Percentiles rank a stretch among this genome's conserved stretches.
Evolutionary conservation across 2,329 filamentous ascomycete species (phyloP).

Genomic region (Rhexocercosporidium sp.): DNA sequence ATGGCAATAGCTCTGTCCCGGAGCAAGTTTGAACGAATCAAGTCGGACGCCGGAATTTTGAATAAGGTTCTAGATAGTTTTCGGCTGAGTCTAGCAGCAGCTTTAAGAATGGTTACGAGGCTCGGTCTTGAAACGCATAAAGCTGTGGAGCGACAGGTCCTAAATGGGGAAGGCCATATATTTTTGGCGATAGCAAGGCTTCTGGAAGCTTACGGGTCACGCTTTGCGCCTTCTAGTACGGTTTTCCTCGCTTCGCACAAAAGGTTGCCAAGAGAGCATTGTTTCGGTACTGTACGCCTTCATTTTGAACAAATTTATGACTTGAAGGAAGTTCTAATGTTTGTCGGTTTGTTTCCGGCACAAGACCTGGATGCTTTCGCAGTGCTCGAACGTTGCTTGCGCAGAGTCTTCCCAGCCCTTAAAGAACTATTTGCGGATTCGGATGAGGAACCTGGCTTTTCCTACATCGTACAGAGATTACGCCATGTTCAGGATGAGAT

Average conservation of each 20-base stretch:
- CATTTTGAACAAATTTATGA: conserved; percentile 4
- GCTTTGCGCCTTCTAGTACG: conserved; percentile 4
- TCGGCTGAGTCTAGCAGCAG: not conserved
- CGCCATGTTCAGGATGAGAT: conserved; percentile 5
- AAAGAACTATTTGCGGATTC: not conserved
- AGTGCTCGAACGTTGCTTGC: conserved; percentile 1
- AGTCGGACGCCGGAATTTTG: not conserved
- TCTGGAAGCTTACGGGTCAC: conserved; percentile 4
- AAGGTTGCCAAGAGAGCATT: conserved; percentile 4
- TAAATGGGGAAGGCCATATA: not conserved
- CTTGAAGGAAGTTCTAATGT: conserved; percentile 1
- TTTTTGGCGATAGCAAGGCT: not conserved
- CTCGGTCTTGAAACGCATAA: not conserved
- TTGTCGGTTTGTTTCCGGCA: not conserved
- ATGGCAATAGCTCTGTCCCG: not conserved
- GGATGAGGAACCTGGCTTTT: not conserved
- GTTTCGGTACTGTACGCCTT: not conserved
- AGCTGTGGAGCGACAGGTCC: not conserved
- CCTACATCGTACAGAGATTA: not conserved
- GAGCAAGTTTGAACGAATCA: conserved; percentile 4
- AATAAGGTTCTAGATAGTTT: not conserved
- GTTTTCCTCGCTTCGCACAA: conserved; percentile 4
- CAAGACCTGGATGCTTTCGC: not conserved
- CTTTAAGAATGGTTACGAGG: not conserved
- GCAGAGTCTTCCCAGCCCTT: not conserved